Base-by-base conservation (phyloP, 108 stramenopile genomes). In the Nitzschia sp. region DNA sequence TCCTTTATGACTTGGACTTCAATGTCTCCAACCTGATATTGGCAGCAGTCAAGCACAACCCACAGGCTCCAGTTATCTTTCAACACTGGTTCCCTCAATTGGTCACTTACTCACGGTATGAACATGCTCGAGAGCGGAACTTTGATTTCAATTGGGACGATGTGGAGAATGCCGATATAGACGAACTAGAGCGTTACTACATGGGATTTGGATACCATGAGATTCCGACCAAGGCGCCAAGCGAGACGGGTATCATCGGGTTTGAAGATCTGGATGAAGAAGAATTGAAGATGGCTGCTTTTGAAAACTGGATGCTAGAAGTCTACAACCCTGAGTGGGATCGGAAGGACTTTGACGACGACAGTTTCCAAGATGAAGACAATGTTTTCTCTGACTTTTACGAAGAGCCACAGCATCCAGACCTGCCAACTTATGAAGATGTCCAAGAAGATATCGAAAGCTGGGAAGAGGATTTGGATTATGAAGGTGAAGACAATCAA, bases 71-170 rank as follows among this genome's bases (percentile, higher is more conserved):
- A 8, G 64, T 94, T 45, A 61, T 94, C 22, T 79, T 91, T 31
- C 76, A 83, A 25, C 89, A 94, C 62, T 94, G 92, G 92, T 87
- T 87, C 64, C 89, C 89, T 4, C 89, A 91, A 66, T 67, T 94
- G 47, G 69, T 82, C 45, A 76, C 79, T 1, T 91, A 86, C 62
- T 72, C 76, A 45, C 72, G 86, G 9, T 94, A 94, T 64, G 71
- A 85, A 26, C 73, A 83, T 45, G 79, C 76, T 36, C 83, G 87
- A 8, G 86, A 83, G 46, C 77, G 63, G 55, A 75, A 84, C 35
- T 93, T 93, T 67, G 74, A 85, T 55, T 94, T 85, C 73, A 86
- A 77, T 21, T 89, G 88, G 89, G 85, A 88, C 28, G 89, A 94
- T 69, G 85, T 86, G 0, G 85, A 91, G 33, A 71, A 68, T 48